phyloP scores from a whole-genome alignment of 148 eudicot genomes.

The Amaranthus palmeri region DNA sequence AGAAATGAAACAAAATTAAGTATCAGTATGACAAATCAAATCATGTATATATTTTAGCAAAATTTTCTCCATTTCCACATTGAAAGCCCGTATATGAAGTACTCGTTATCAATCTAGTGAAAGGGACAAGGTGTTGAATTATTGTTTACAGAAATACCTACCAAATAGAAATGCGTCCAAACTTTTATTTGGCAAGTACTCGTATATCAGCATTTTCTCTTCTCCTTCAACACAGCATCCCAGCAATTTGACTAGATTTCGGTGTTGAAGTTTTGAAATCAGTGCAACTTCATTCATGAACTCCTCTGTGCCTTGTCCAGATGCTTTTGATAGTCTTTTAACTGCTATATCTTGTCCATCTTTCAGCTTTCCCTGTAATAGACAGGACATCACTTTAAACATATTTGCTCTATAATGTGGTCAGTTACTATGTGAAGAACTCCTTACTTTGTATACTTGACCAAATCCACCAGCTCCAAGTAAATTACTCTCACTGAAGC shows the following conservation, averaged over 20 bases:
- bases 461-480: constrained; percentile 45
- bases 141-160: neutral
- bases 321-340: constrained; percentile 38
- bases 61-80: too few relatives aligned
- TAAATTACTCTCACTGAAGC: constrained; percentile 27
- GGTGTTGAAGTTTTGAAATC: constrained; percentile 47
- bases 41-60: too few relatives aligned
- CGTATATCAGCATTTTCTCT: constrained; percentile 39
- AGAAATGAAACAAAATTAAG: neutral
- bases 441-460: constrained; percentile 32
- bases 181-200: constrained; percentile 45
- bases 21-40: too few relatives aligned
- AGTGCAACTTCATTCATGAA: constrained; percentile 39
- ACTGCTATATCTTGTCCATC: constrained; percentile 41
- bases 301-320: constrained; percentile 39
- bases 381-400: too few relatives aligned
- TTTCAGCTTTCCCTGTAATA: constrained; percentile 34
- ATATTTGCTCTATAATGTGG: too few relatives aligned
- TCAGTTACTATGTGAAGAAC: neutral
- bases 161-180: constrained; percentile 37
- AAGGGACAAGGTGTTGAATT: neutral
- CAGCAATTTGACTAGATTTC: constrained; percentile 40
- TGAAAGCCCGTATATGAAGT: neutral
- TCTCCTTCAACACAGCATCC: constrained; percentile 42
- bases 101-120: neutral